Evolutionary conservation across 805 yeast species (phyloP).

Genomic region (Kuraishia piskuri): DNA sequence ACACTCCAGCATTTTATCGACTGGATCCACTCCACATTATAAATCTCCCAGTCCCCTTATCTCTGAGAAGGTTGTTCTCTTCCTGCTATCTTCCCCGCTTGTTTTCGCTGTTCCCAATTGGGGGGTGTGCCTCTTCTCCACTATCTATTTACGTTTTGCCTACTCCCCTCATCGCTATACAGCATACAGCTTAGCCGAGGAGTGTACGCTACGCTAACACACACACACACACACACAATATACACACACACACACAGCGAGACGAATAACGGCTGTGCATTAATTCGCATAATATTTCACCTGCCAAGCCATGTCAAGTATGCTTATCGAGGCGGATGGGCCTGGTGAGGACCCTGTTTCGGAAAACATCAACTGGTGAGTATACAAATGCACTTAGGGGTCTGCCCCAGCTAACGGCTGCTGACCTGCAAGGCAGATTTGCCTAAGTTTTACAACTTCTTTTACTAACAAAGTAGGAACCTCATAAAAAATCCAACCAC

Average conservation of each 20-base stretch:
- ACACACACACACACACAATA: too few relatives aligned
- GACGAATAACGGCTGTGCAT: background rate
- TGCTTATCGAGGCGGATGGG: background rate
- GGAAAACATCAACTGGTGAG: background rate
- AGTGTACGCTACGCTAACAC: too few relatives aligned
- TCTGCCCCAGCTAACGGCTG: too few relatives aligned
- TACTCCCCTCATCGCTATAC: background rate
- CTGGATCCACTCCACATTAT: background rate
- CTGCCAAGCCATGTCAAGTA: background rate
- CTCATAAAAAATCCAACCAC: conserved; percentile 25
- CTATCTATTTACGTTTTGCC: background rate
- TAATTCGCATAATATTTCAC: too few relatives aligned
- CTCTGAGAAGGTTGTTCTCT: background rate
- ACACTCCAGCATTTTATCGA: too few relatives aligned
- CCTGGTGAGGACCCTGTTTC: background rate
- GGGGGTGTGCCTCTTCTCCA: background rate
- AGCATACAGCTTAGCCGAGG: background rate
- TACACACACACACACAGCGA: background rate
- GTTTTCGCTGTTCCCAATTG: background rate
- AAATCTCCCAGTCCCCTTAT: background rate
- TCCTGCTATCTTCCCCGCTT: background rate
- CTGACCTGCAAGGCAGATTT: too few relatives aligned
- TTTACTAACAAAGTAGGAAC: conserved; percentile 4
- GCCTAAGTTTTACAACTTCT: too few relatives aligned
- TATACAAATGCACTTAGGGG: too few relatives aligned